Evolutionary conservation across 164 flowering plant species (phyloP).

Genomic region (Liquidambar formosana): DNA sequence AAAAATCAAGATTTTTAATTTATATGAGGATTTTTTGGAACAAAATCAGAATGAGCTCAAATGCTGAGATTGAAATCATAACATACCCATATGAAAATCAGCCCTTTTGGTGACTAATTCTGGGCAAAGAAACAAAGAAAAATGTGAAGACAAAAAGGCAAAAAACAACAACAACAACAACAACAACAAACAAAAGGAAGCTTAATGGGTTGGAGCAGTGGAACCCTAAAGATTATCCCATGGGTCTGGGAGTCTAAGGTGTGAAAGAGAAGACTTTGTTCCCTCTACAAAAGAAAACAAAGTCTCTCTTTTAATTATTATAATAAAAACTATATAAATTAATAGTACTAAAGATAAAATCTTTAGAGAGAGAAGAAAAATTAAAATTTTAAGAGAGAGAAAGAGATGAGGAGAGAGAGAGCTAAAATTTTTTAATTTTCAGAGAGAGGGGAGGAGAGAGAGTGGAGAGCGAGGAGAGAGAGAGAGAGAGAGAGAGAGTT

Average conservation of each 20-base stretch:
- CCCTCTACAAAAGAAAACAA: constrained; percentile 12
- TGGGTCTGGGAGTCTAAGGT: constrained; percentile 3
- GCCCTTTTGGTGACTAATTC: neutral
- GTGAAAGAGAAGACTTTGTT: constrained; percentile 23
- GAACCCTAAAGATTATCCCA: neutral
- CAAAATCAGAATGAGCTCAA: neutral
- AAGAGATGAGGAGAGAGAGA: no score
- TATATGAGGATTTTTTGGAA: neutral
- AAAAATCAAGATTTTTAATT: neutral
- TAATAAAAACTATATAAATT: neutral
- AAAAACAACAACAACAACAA: neutral
- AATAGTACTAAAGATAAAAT: neutral
- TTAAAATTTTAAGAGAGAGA: no score
- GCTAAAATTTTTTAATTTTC: no score
- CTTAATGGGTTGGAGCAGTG: constrained; percentile 2
- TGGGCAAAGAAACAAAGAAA: neutral
- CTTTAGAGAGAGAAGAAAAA: neutral
- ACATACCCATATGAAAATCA: neutral
- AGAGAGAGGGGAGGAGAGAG: no score
- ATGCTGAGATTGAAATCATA: constrained; percentile 1
- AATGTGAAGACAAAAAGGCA: neutral
- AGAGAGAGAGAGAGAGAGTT: neutral
- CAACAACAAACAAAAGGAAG: neutral
- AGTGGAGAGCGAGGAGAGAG: neutral
- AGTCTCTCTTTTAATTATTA: constrained; percentile 11